Evolutionary conservation across 805 yeast genomes (phyloP).

Genomic region (Zygosaccharomyces lentus): DNA sequence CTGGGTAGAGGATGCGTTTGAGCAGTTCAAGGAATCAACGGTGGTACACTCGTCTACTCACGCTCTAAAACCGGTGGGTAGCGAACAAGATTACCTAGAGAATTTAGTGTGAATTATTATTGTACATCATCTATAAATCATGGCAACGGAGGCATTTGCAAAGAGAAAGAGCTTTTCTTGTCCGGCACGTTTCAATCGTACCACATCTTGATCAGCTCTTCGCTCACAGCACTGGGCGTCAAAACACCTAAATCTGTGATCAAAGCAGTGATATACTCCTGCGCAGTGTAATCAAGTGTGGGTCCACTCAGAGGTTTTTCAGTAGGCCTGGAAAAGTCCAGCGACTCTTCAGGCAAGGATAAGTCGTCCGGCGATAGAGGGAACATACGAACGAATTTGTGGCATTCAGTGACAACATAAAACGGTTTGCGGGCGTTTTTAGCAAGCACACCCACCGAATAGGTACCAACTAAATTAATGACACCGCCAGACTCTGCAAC

Average conservation of each 20-base stretch:
- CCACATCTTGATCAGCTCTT: conserved; percentile 97
- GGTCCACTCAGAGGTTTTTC: conserved; percentile 42
- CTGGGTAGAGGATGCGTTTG: conserved; percentile 44
- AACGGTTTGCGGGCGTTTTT: conserved; percentile 87
- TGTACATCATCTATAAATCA: conserved; percentile 4
- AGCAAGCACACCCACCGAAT: conserved; percentile 90
- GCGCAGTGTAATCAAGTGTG: conserved; percentile 88
- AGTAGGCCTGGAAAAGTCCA: conserved; percentile 40
- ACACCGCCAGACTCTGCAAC: conserved; percentile 99
- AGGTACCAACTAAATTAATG: conserved; percentile 90
- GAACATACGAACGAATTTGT: conserved; percentile 92
- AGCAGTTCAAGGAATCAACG: conserved; percentile 26
- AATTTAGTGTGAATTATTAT: conserved; percentile 13
- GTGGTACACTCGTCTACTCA: conserved; percentile 21
- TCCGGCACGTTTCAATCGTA: conserved; percentile 53
- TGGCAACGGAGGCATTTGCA: not conserved
- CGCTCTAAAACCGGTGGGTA: conserved; percentile 25
- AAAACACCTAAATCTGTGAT: conserved; percentile 95
- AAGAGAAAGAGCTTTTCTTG: not conserved
- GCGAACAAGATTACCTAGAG: conserved; percentile 25
- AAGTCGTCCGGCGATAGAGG: conserved; percentile 91
- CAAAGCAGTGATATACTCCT: conserved; percentile 89
- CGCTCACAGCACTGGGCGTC: conserved; percentile 98
- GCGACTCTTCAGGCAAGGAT: conserved; percentile 51
- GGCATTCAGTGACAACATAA: conserved; percentile 90